These are phyloP conservation scores for Zanthoxylum bungeanum DNA, from an alignment of 345 rosid genomes.

Conservation along the genomic window DNA sequence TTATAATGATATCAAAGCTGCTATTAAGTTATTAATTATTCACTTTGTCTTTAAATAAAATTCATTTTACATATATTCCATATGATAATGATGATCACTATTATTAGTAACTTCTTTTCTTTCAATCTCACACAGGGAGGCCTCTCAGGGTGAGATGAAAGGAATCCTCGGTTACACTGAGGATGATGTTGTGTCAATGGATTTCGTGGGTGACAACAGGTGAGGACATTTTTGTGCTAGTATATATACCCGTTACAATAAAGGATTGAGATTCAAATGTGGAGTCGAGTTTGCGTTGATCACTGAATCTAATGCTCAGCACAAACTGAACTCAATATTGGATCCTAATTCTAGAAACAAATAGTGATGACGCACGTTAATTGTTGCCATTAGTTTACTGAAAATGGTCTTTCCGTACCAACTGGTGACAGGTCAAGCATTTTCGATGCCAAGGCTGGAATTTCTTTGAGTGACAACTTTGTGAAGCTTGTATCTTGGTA, in stretches of 20 bases:
- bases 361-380: not conserved
- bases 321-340: too few species aligned
- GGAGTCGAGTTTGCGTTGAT: too few species aligned
- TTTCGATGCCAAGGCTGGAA: slow-evolving; percentile 59
- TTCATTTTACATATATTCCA: not conserved
- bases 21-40: slow-evolving; percentile 23
- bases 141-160: slow-evolving; percentile 49
- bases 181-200: slow-evolving; percentile 59
- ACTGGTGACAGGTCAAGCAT: slow-evolving; percentile 45
- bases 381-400: not conserved
- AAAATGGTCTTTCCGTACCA: not conserved
- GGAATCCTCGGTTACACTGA: slow-evolving; percentile 69
- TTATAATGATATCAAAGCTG: slow-evolving; percentile 38
- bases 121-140: slow-evolving; percentile 33
- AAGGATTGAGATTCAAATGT: too few species aligned
- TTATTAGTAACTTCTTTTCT: not conserved
- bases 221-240: slow-evolving; percentile 2
- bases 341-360: too few species aligned
- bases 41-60: not conserved
- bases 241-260: not conserved
- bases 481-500: slow-evolving; percentile 54
- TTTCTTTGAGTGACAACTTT: slow-evolving; percentile 37
- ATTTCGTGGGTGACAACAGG: slow-evolving; percentile 66
- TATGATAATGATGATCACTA: not conserved
- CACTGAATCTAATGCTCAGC: too few species aligned